Base-by-base conservation (phyloP, 441 rosid genomes). In the Arabidopsis lyrata region DNA sequence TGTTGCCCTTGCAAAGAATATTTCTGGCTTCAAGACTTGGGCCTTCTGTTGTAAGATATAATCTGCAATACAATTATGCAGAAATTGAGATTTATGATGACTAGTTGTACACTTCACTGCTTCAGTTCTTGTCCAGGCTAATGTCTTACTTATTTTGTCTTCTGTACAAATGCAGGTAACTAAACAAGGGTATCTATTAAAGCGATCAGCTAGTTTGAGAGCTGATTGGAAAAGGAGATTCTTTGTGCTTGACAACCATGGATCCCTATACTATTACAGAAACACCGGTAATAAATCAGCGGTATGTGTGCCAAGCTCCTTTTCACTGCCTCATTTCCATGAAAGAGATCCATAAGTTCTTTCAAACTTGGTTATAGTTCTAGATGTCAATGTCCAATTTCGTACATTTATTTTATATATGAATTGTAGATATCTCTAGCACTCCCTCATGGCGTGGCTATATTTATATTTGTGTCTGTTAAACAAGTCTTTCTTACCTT, bases 171-270 rank as follows among this genome's bases (percentile, higher is more conserved):
- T 91, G 71, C 90, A 91, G 85, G 89, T 91, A 48, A 90, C 88
- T 53, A 91, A 93, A 64, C 96, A 93, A 68, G 98, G 98, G 48
- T 93, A 93, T 83, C 87, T 93, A 68, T 85, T 95, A 56, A 93
- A 91, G 79, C 86, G 98, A 49, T 93, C 98, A n/a, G 89, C 98
- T 75, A 93, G 92, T 78, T 79, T 93, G 78, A 90, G 98, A 81
- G 93, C 90, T 68, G 93, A 91, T 74, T 93, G 98, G 97, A 93
- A 93, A 78, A 87, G 97, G 79, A 88, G 98, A 63, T 93, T 83
- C 81, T 93, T 93, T 84, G 96, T 93, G 41, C 96, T 93, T 70
- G 98, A 93, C 83, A 93, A 92, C 74, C 87, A 90, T 59, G 98
- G 97, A 75, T 83, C 91, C 83, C 81, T 93, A 70, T 93, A 88